Percentiles rank a stretch among this genome's conserved stretches.
Conservation (phyloP, 2,329 filamentous ascomycete genomes). For the Nemania sp. region DNA sequence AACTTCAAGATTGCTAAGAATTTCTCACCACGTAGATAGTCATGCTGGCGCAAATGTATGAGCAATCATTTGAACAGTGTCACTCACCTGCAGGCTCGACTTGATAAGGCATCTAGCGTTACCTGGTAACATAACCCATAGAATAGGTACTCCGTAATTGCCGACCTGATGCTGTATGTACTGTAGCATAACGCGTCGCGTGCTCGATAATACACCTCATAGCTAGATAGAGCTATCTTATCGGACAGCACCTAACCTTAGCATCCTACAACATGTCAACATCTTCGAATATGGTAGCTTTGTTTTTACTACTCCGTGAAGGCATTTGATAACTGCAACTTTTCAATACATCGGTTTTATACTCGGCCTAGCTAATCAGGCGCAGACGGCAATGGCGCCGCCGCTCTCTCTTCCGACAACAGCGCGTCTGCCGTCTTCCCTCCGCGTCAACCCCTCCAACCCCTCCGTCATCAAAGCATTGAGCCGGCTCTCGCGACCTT, state of each 20-base stretch:
- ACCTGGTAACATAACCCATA: too few species aligned
- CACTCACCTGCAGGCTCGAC: too few species aligned
- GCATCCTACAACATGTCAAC: constrained; percentile 6
- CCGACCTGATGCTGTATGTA: too few species aligned
- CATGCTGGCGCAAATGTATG: too few species aligned
- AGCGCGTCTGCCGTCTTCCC: constrained; percentile 69
- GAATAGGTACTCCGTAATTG: too few species aligned
- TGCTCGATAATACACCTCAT: neutral
- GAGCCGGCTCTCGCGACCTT: constrained; percentile 69
- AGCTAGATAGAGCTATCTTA: neutral
- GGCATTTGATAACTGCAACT: neutral
- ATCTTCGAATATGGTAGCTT: neutral
- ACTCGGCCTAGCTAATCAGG: too few species aligned
- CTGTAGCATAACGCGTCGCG: constrained; percentile 23
- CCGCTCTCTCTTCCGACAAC: constrained; percentile 70
- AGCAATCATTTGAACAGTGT: too few species aligned
- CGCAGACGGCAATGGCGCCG: too few species aligned
- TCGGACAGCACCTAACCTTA: neutral
- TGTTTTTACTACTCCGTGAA: neutral
- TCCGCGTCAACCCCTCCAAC: constrained; percentile 69
- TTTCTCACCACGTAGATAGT: too few species aligned
- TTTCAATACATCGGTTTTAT: too few species aligned
- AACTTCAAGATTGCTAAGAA: too few species aligned
- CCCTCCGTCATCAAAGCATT: constrained; percentile 68
- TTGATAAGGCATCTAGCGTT: too few species aligned